Base-by-base conservation (phyloP, 345 rosid genomes). In the Noccaea caerulescens region DNA sequence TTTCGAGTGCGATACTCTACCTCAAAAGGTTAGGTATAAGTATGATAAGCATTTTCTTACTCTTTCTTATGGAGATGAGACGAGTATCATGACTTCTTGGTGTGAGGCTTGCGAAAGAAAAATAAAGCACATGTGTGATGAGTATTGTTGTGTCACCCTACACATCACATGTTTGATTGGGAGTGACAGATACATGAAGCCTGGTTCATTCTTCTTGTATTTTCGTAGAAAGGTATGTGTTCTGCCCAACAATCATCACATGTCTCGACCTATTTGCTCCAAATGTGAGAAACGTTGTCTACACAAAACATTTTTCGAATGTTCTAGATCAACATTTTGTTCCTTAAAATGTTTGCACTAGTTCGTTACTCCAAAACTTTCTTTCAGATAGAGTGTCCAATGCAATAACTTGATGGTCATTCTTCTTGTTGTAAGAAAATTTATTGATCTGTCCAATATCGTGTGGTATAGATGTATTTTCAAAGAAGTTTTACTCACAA, bases 61-160 rank as follows among this genome's bases (percentile, higher is more conserved):
- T 16, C 18, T 16, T 16, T 16, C 18, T 16, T 9, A 7, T n/a
- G 1, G 20, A 10, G 30, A 27, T 4, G 30, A 27, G 2, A 27
- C 2, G 3, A 27, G 30, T 2, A 27, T 4, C 30, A 27, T 4
- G 0, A 4, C 18, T 16, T 16, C 11, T 16, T 68, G 54, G 63
- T 68, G 72, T 11, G 63, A 68, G 18, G 32, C 0, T 50, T 71
- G 75, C 10, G 60, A 60, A 4, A 0, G 0, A 0, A 0, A 23
- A 41, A 42, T 67, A 43, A 4, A 66, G 5, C 14, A 66, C 25
- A 13, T 13, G 4, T 66, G 71, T 53, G 62, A 41, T 25, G 61
- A 55, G 57, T 6, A 36, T 10, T 54, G 62, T 14, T 25, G 42
- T 53, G 58, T 67, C 14, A 27, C 52, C 43, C 2, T 66, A 10